Evolutionary conservation across 352 stramenopile genomes (phyloP), one percentile per base, ranked within the genome.

Genomic region (Globisporangium rhizosaccharum): DNA sequence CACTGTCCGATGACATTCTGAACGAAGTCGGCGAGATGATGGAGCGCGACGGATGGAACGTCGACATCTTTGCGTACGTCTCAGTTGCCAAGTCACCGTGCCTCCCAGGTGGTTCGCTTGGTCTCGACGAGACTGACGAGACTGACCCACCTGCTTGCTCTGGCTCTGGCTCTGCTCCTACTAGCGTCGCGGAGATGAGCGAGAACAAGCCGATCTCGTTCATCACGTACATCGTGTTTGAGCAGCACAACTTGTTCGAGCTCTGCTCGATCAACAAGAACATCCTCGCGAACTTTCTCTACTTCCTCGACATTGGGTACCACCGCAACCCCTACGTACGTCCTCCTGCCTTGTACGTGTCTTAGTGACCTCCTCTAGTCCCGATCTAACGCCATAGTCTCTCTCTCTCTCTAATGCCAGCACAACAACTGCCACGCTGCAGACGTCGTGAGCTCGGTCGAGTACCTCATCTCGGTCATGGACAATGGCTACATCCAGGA

Each of bases 151-250:
- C 23, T 23, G 23, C 23, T 11, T 49, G 0, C 51, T 25, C 41
- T 0, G 2, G 37, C 15, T 62, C 14, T 0, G n/a, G 28, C 5
- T 48, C 10, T 25, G 42, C n/a, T 23, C 23, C 23, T 23, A 23
- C 37, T 59, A 91, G 80, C 8, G 71, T 92, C 20, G 71, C 80
- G 15, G 66, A 76, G 57, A 63, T 87, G 12, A 81, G 73, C 0
- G 75, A 85, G 62, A 85, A 90, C 56, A 80, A 79, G 26, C 81
- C 83, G 1, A 90, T 93, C 51, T 79, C 82, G 51, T 93, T 85
- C 66, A 82, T 93, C 66, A 91, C 81, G 20, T 90, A 88, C 61
- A 88, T 91, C 42, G 76, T 83, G 17, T 91, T 93, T 61, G 83
- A 93, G 60, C 77, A 88, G 57, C 83, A 91, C 61, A 90, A 93